Percentiles rank a stretch among this genome's conserved stretches.
Conservation (phyloP, 2,329 filamentous ascomycete genomes). For the Ophiosphaerella narmari region DNA sequence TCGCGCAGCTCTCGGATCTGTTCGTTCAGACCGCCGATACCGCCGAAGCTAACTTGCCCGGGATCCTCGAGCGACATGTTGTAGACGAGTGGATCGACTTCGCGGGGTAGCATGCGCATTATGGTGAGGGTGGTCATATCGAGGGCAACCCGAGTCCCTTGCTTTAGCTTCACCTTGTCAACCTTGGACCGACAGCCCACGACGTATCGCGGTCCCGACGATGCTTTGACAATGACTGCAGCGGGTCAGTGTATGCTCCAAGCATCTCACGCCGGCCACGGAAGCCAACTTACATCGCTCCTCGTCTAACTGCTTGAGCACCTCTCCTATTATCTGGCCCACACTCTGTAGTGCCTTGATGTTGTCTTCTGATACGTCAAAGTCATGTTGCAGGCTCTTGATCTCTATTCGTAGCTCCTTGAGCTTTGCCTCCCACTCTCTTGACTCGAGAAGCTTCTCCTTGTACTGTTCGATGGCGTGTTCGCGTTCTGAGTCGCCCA, state of each 20-base stretch:
- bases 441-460: slow-evolving; percentile 74
- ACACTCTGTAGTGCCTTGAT: slow-evolving; percentile 99
- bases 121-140: slow-evolving; percentile 99
- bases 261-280: not conserved
- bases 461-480: slow-evolving; percentile 59
- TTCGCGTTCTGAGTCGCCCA: slow-evolving; percentile 55
- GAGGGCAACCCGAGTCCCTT: slow-evolving; percentile 94
- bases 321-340: slow-evolving; percentile 98
- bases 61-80: slow-evolving; percentile 99
- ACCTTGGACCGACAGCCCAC: slow-evolving; percentile 98
- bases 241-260: slow-evolving; percentile 13
- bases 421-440: slow-evolving; percentile 98
- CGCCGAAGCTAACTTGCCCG: slow-evolving; percentile 95
- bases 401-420: slow-evolving; percentile 94
- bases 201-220: slow-evolving; percentile 94
- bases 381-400: slow-evolving; percentile 92
- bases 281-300: slow-evolving; percentile 78
- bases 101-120: slow-evolving; percentile 98
- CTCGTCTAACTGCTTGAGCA: slow-evolving; percentile 97
- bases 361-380: slow-evolving; percentile 96
- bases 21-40: slow-evolving; percentile 96
- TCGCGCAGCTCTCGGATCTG: slow-evolving; percentile 97
- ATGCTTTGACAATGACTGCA: slow-evolving; percentile 96
- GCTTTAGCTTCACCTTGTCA: slow-evolving; percentile 95
- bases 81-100: slow-evolving; percentile 98